Evolutionary conservation across 306 rosid genomes (phyloP).

Genomic region (Trichosanthes truncata): DNA sequence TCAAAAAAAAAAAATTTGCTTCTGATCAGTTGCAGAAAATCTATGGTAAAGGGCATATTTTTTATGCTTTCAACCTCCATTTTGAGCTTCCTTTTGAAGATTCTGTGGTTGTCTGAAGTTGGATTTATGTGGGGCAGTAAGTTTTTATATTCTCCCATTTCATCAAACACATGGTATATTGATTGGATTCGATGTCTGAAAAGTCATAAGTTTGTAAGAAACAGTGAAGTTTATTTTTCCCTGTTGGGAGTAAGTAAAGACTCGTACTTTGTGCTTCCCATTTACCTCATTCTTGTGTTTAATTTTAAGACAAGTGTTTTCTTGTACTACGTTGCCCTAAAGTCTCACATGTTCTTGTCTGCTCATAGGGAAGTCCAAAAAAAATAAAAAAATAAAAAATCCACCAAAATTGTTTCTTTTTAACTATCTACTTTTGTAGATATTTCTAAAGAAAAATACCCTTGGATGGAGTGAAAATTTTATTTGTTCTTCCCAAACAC

Average conservation of each 20-base stretch:
- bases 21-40: neutral
- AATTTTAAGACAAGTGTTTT: neutral
- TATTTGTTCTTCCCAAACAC: neutral
- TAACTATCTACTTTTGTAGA: neutral
- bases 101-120: neutral
- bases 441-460: neutral
- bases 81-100: neutral
- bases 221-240: neutral
- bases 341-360: constrained; percentile 13
- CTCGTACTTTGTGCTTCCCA: neutral
- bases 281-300: constrained; percentile 3
- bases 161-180: neutral
- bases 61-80: neutral
- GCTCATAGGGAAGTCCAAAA: constrained; percentile 7
- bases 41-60: neutral
- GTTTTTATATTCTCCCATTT: constrained; percentile 8
- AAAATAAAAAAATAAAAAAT: too few species aligned
- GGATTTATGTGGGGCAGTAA: constrained; percentile 3
- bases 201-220: neutral
- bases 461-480: neutral
- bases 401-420: neutral
- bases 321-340: neutral
- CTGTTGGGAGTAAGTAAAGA: neutral
- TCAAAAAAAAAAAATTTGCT: too few species aligned
- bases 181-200: constrained; percentile 9